These are phyloP conservation scores for Echeveria elegans DNA, from an alignment of 164 flowering plant species.

Conservation along the genomic window DNA sequence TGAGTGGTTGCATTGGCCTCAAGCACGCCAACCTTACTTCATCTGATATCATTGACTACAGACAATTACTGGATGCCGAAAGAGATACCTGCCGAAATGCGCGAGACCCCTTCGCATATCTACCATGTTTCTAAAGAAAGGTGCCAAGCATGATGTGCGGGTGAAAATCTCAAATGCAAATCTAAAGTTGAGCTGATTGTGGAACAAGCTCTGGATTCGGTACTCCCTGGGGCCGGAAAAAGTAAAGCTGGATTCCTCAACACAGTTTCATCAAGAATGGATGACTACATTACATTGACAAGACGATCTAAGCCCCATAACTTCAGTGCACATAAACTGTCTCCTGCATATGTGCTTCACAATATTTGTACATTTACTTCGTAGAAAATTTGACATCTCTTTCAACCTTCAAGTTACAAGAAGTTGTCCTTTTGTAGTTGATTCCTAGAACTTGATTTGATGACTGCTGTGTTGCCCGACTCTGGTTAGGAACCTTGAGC, in stretches of 20 bases:
- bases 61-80: conserved; percentile 31
- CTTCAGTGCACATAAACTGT: not conserved
- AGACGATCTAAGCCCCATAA: conserved; percentile 7
- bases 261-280: conserved; percentile 22
- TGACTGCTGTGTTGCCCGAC: not conserved
- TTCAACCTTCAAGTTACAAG: not conserved
- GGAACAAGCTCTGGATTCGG: conserved; percentile 23
- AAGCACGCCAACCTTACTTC: conserved; percentile 29
- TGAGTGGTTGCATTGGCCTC: conserved; percentile 48
- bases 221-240: conserved; percentile 24
- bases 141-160: conserved; percentile 39
- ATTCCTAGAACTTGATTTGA: not conserved
- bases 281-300: conserved; percentile 23
- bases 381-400: not conserved
- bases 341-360: not conserved
- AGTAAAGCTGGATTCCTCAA: conserved; percentile 27
- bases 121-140: conserved; percentile 45
- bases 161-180: conserved; percentile 20
- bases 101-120: conserved; percentile 32
- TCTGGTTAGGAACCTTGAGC: not conserved
- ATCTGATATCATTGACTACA: conserved; percentile 23
- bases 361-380: not conserved
- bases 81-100: conserved; percentile 22
- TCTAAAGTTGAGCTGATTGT: conserved; percentile 31
- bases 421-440: not conserved